Base-by-base conservation (phyloP, 2,329 filamentous ascomycete genomes). In the Monilinia polystroma region DNA sequence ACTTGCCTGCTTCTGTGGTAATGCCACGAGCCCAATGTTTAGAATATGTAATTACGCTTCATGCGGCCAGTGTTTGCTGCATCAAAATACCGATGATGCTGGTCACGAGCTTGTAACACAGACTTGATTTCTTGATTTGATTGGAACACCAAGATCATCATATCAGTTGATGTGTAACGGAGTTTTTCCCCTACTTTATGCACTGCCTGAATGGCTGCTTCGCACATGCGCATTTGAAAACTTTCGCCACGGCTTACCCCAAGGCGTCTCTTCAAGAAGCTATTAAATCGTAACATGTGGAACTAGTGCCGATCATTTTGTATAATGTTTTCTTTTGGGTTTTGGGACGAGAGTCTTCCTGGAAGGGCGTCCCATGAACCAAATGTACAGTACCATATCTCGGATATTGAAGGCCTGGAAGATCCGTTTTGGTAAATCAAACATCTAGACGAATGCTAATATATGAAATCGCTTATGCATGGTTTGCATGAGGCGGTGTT, bases 141-240 rank as follows among this genome's bases (percentile, higher is more conserved):
- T 59, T 59, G 57, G 57, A 45, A 32, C 56, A 60, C 57, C 29
- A 49, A 60, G 57, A 60, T 60, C 57, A 51, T 60, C 57, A n/a
- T 60, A 60, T 60, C 58, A 62, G 58, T 62, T 52, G 45, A 62
- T 43, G 45, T 62, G 47, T 20, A 51, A 52, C 32, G 29, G 29
- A 38, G 20, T 8, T 45, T 14, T 62, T 51, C 8, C 45, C 58
- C 51, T 38, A 62, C 58, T 38, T 62, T 11, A 62, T 62, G 58
- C 58, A 52, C 58, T 38, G 45, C 20, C 58, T 60, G 45, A 60
- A 60, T 60, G 58, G 58, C 10, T 60, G 58, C 57, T 49, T 49
- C 58, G n/a, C 18, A 4, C 10, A 23, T 60, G 29, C 16, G 45
- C 57, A n/a, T 23, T 59, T 49, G 57, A 29, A 12, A 60, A 51